These are phyloP conservation scores for Chamaenerion angustifolium DNA, from an alignment of 345 rosid species.

Conservation along the genomic window DNA sequence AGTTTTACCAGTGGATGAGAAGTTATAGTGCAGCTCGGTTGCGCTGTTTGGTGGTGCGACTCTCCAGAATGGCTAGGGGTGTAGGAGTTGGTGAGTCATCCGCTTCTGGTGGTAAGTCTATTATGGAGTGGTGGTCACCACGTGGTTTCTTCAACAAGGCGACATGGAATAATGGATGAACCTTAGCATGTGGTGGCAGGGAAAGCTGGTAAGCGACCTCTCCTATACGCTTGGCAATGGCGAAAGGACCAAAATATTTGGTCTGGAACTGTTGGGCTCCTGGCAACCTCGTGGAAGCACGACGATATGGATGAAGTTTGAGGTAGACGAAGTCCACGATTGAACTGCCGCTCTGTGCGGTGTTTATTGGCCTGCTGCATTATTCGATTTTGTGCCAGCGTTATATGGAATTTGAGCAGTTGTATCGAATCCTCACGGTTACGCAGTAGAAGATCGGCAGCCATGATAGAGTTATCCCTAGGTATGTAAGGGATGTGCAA, in stretches of 20 bases:
- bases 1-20: no score
- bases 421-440: neutral
- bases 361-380: neutral
- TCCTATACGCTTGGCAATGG: neutral
- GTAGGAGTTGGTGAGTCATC: neutral
- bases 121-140: neutral
- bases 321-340: neutral
- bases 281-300: neutral
- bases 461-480: neutral
- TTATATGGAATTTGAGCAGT: neutral
- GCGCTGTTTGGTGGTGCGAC: neutral
- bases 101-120: neutral
- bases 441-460: neutral
- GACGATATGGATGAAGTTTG: neutral
- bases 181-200: neutral
- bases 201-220: no score
- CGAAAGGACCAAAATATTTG: neutral
- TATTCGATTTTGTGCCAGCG: neutral
- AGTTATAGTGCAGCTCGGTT: neutral
- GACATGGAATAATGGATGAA: conserved; percentile 1
- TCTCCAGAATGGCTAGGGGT: neutral
- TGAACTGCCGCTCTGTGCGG: neutral
- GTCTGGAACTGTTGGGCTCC: neutral
- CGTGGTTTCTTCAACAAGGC: no score
- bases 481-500: neutral